Percentiles rank a stretch among this genome's conserved stretches.
Evolutionary conservation across 2,329 filamentous ascomycete species (phyloP).

Genomic region (Metarhizium guizhouense): DNA sequence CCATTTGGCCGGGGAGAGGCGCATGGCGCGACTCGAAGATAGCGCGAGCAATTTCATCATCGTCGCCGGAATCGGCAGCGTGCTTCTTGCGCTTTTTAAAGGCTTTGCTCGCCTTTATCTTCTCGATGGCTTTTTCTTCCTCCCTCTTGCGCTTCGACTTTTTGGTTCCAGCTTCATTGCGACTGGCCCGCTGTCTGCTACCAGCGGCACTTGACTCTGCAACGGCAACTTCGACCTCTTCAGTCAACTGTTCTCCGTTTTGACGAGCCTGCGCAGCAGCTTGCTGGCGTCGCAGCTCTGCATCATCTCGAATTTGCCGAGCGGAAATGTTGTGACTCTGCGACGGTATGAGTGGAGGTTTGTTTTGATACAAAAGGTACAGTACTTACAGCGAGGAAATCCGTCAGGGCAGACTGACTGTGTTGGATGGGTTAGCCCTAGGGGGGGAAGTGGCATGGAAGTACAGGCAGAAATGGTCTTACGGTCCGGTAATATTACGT

Average conservation of each 20-base stretch:
- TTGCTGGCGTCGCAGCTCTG: slow-evolving; percentile 36
- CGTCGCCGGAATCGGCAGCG: slow-evolving; percentile 30
- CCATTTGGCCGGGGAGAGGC: slow-evolving; percentile 73
- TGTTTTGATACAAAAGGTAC: not conserved
- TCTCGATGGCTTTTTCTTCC: slow-evolving; percentile 46
- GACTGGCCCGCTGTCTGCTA: slow-evolving; percentile 17
- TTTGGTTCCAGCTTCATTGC: slow-evolving; percentile 15
- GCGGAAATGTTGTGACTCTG: slow-evolving; percentile 57
- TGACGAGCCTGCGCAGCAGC: slow-evolving; percentile 16
- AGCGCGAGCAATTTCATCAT: slow-evolving; percentile 40
- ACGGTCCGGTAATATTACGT: slow-evolving; percentile 31
- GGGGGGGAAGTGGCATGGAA: not conserved
- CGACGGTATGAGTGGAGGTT: not conserved
- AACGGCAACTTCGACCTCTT: slow-evolving; percentile 3
- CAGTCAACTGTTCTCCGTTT: slow-evolving; percentile 14
- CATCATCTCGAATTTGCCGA: slow-evolving; percentile 41
- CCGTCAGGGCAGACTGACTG: slow-evolving; percentile 43
- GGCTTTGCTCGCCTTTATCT: slow-evolving; percentile 52
- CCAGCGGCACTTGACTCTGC: slow-evolving; percentile 16
- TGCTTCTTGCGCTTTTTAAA: slow-evolving; percentile 44
- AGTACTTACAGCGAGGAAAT: slow-evolving; percentile 38
- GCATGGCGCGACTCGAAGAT: slow-evolving; percentile 37
- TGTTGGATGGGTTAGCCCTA: slow-evolving; percentile 5
- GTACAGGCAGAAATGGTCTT: slow-evolving; percentile 9
- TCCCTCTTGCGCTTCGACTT: slow-evolving; percentile 31